These are phyloP conservation scores for Leccinum boreale DNA, from an alignment of 768 basidiomycete genomes.

Conservation along the genomic window DNA sequence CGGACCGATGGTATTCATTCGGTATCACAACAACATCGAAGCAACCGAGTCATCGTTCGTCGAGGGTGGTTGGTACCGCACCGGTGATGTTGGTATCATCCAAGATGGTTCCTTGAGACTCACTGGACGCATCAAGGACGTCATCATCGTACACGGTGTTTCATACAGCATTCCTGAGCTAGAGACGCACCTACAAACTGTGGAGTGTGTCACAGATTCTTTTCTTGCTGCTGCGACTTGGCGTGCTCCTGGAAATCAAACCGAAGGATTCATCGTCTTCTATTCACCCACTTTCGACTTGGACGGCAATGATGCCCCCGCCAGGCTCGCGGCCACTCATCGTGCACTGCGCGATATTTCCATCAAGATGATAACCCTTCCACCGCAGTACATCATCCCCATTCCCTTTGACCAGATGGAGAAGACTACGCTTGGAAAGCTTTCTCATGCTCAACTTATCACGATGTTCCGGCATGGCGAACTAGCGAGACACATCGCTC, in stretches of 20 bases:
- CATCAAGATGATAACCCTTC: background rate
- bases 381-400: background rate
- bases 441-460: background rate
- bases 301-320: background rate
- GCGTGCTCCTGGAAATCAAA: background rate
- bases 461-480: background rate
- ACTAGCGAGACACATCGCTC: background rate
- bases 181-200: background rate
- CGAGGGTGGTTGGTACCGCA: conserved; percentile 50
- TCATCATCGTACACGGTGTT: conserved; percentile 33
- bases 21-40: conserved; percentile 45
- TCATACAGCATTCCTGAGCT: background rate
- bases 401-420: background rate
- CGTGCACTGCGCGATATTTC: background rate
- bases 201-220: background rate
- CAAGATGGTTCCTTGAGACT: conserved; percentile 31
- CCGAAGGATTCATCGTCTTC: background rate
- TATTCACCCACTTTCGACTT: background rate
- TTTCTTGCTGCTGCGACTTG: background rate
- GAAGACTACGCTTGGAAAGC: background rate
- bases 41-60: conserved; percentile 47
- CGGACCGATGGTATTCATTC: conserved; percentile 36
- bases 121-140: conserved; percentile 27
- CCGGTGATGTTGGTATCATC: conserved; percentile 49
- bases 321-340: background rate